Conservation (phyloP, 2,329 filamentous ascomycete species). For the Penicillium sp. region DNA sequence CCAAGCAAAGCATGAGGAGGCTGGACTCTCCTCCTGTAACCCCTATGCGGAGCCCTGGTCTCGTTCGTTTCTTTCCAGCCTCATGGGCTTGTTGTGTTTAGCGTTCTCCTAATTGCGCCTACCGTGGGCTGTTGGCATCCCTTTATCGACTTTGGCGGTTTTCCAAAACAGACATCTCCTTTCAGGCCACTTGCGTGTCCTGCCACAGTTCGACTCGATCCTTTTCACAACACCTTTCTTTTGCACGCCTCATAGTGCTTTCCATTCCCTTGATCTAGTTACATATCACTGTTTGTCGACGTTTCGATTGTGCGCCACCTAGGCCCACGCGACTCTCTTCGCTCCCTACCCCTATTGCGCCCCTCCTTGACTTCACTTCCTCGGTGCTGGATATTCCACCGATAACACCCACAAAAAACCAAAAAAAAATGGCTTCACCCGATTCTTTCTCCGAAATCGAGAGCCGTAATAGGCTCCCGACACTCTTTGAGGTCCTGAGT, state of each 20-base stretch:
- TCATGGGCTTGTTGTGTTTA: constrained; percentile 9
- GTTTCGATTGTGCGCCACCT: background rate
- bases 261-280: constrained; percentile 7
- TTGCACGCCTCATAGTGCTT: constrained; percentile 1
- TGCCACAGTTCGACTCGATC: constrained; percentile 8
- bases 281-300: background rate
- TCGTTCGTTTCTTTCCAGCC: constrained; percentile 13
- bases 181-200: constrained; percentile 9
- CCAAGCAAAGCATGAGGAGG: constrained; percentile 3
- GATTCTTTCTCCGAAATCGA: constrained; percentile 37
- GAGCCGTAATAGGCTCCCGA: constrained; percentile 78
- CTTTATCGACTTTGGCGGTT: background rate
- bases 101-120: constrained; percentile 4
- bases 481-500: constrained; percentile 91
- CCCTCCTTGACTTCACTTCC: constrained; percentile 13
- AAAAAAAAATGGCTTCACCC: constrained; percentile 30
- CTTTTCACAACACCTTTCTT: constrained; percentile 9
- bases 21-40: constrained; percentile 14
- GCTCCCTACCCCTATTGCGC: constrained; percentile 20
- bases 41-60: constrained; percentile 7
- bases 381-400: constrained; percentile 17
- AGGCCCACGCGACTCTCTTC: constrained; percentile 9
- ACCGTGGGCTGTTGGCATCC: constrained; percentile 10
- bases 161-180: constrained; percentile 5
- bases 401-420: constrained; percentile 5